Conservation (phyloP, 495 filamentous ascomycete species). For the Sordaria brevicollis region DNA sequence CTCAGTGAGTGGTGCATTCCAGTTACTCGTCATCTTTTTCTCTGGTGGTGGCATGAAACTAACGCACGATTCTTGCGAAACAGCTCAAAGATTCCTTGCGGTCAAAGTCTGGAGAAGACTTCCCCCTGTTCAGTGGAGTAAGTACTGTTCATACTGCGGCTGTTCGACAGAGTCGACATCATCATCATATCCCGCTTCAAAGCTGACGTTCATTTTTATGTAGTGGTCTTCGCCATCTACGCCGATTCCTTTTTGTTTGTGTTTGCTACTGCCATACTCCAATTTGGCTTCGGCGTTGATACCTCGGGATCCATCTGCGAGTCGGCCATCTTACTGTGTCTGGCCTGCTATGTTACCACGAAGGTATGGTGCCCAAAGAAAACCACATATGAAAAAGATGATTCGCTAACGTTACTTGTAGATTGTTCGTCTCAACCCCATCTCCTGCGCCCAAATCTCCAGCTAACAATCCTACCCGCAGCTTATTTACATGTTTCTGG, state of each 20-base stretch:
- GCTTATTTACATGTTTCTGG: conserved; percentile 44
- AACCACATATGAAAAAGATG: background rate
- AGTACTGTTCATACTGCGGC: conserved; percentile 5
- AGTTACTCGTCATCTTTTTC: background rate
- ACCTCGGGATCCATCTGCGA: conserved; percentile 31
- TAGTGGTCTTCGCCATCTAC: conserved; percentile 43
- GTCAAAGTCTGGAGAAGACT: conserved; percentile 34
- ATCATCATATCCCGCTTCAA: background rate
- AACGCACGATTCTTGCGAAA: background rate
- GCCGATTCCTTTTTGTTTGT: conserved; percentile 41
- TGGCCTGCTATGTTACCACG: conserved; percentile 42
- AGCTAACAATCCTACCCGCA: conserved; percentile 10
- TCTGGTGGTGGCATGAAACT: background rate
- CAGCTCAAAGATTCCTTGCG: conserved; percentile 27
- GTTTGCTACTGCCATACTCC: conserved; percentile 37
- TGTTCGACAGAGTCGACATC: background rate
- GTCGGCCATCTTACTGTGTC: conserved; percentile 39
- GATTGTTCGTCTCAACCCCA: conserved; percentile 24
- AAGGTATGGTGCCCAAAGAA: conserved; percentile 26
- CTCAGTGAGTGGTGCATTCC: conserved; percentile 30
- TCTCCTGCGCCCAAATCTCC: background rate
- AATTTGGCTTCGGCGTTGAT: conserved; percentile 39
- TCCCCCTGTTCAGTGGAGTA: conserved; percentile 37
- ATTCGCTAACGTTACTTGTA: conserved; percentile 3
- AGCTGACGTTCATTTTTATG: background rate